Percentiles rank a stretch among this genome's conserved stretches.
Conservation (phyloP, 2,329 filamentous ascomycete species). For the Neospermospora avenae region DNA sequence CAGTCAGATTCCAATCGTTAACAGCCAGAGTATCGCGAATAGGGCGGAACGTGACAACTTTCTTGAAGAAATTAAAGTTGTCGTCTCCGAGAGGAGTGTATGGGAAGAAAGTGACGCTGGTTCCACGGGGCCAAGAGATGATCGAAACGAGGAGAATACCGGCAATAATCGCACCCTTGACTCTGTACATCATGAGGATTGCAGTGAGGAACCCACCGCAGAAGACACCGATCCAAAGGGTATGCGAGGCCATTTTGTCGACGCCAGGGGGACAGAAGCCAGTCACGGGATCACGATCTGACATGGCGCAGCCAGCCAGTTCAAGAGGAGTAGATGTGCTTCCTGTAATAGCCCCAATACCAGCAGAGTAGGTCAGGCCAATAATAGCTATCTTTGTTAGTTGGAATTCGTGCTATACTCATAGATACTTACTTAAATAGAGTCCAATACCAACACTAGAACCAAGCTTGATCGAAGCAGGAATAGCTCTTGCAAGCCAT, state of each 20-base stretch:
- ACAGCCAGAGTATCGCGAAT: slow-evolving; percentile 68
- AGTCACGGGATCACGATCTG: slow-evolving; percentile 29
- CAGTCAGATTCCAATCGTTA: slow-evolving; percentile 70
- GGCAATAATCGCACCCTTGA: slow-evolving; percentile 82
- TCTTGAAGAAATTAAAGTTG: slow-evolving; percentile 81
- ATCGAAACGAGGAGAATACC: slow-evolving; percentile 82
- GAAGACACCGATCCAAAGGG: slow-evolving; percentile 88
- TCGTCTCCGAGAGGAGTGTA: slow-evolving; percentile 65
- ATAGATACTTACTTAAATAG: slow-evolving; percentile 53
- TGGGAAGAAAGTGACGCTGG: slow-evolving; percentile 77
- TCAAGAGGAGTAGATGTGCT: slow-evolving; percentile 65
- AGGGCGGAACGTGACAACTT: slow-evolving; percentile 80
- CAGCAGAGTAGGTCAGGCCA: slow-evolving; percentile 74
- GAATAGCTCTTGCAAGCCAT: slow-evolving; percentile 82
- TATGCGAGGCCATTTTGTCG: slow-evolving; percentile 77
- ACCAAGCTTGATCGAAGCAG: slow-evolving; percentile 82
- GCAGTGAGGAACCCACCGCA: slow-evolving; percentile 78
- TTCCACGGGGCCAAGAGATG: slow-evolving; percentile 81
- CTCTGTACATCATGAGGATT: slow-evolving; percentile 76
- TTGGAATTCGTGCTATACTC: background rate
- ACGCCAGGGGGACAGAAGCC: slow-evolving; percentile 54
- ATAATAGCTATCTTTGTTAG: slow-evolving; percentile 49
- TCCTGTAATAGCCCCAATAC: slow-evolving; percentile 75
- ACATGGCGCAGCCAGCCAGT: slow-evolving; percentile 55
- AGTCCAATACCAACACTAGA: slow-evolving; percentile 83